These are phyloP conservation scores for Phytopythium kandeliae DNA, from an alignment of 352 stramenopile species.

Conservation along the genomic window DNA sequence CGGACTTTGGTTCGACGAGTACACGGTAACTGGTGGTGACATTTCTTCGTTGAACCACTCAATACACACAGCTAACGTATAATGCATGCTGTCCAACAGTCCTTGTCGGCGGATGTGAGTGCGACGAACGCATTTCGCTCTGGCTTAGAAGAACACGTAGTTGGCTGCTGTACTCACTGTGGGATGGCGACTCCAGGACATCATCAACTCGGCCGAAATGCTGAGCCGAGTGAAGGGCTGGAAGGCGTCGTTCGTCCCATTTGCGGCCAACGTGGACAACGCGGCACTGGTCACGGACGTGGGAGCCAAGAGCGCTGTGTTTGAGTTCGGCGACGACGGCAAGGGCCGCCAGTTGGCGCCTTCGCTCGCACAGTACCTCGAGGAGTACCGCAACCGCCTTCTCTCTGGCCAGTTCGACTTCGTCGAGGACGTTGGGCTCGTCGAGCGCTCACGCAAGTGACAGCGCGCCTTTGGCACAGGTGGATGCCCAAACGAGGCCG, in stretches of 20 bases:
- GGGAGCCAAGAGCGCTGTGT: constrained; percentile 48
- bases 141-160: not conserved
- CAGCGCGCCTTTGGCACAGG: not conserved
- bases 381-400: constrained; percentile 77
- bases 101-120: constrained; percentile 47
- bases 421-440: constrained; percentile 74
- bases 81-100: constrained; percentile 19
- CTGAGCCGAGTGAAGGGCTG: constrained; percentile 42
- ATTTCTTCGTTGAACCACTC: not conserved
- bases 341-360: constrained; percentile 37
- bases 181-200: constrained; percentile 28
- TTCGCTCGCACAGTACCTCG: constrained; percentile 65
- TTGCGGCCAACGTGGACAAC: constrained; percentile 68
- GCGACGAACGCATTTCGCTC: not conserved
- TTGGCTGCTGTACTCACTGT: not conserved
- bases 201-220: constrained; percentile 44
- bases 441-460: constrained; percentile 70
- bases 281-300: constrained; percentile 54
- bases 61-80: not conserved
- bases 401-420: constrained; percentile 79
- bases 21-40: constrained; percentile 27
- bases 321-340: constrained; percentile 63
- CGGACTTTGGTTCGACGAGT: constrained; percentile 83
- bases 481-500: not conserved
- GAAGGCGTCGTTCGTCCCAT: constrained; percentile 58